A percentile compares a stretch with the other conserved stretches of the same genome.
phyloP scores from a whole-genome alignment of 2,329 filamentous ascomycete genomes.

The Malbranchea zuffiana region DNA sequence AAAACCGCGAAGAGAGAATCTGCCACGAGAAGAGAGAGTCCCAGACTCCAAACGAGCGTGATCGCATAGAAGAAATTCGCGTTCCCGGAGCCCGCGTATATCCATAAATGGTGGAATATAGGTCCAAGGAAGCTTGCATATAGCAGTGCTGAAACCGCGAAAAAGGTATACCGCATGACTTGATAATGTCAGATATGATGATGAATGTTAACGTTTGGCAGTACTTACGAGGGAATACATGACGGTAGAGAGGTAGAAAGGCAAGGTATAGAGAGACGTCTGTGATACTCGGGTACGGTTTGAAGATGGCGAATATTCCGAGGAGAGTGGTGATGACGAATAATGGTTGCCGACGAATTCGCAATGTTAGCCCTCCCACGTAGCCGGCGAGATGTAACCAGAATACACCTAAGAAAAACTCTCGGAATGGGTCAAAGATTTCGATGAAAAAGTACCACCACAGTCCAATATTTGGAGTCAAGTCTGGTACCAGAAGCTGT shows the following conservation, averaged over 20 bases:
- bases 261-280: slow-evolving; percentile 81
- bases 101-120: slow-evolving; percentile 94
- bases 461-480: slow-evolving; percentile 87
- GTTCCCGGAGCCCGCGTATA: slow-evolving; percentile 94
- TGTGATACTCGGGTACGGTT: slow-evolving; percentile 87
- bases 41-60: slow-evolving; percentile 94
- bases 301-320: slow-evolving; percentile 89
- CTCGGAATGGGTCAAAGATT: slow-evolving; percentile 96
- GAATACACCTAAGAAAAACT: slow-evolving; percentile 95
- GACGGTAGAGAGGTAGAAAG: slow-evolving; percentile 73
- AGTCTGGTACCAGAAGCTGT: slow-evolving; percentile 77
- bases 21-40: slow-evolving; percentile 72
- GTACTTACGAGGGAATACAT: slow-evolving; percentile 67
- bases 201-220: not conserved
- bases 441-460: slow-evolving; percentile 99
- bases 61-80: slow-evolving; percentile 99
- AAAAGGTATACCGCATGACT: slow-evolving; percentile 90
- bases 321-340: slow-evolving; percentile 75
- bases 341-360: slow-evolving; percentile 73
- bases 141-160: slow-evolving; percentile 68
- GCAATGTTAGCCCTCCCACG: slow-evolving; percentile 72
- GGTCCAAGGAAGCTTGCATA: slow-evolving; percentile 85
- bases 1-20: slow-evolving; percentile 82
- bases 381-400: slow-evolving; percentile 92
- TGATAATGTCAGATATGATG: slow-evolving; percentile 20